Percentiles rank a stretch among this genome's conserved stretches.
Evolutionary conservation across 176 grass and related monocot genomes (phyloP).

Genomic region (Puya raimondii): DNA sequence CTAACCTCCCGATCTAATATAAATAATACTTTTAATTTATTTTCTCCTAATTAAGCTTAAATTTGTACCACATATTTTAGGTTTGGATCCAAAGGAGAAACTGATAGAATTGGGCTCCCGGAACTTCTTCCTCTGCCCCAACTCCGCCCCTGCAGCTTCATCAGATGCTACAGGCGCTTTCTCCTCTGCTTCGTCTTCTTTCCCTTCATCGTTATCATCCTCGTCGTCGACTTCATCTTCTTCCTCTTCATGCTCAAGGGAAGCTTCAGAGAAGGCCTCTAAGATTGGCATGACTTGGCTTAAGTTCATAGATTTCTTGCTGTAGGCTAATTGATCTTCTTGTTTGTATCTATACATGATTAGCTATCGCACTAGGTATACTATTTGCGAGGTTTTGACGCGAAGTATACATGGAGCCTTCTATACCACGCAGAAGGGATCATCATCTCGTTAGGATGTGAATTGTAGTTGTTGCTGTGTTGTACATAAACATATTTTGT

Average conservation of each 20-base stretch:
- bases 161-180: conserved; percentile 11
- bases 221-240: neutral
- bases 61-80: conserved; percentile 16
- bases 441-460: too few relatives aligned
- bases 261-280: conserved; percentile 13
- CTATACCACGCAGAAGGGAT: too few relatives aligned
- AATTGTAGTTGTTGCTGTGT: too few relatives aligned
- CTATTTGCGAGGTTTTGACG: too few relatives aligned
- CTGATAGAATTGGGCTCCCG: conserved; percentile 68
- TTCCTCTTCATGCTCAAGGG: conserved; percentile 11
- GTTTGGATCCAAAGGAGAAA: conserved; percentile 57
- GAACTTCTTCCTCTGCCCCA: conserved; percentile 90
- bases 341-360: neutral
- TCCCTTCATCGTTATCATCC: too few relatives aligned
- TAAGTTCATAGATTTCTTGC: conserved; percentile 42
- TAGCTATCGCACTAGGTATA: too few relatives aligned
- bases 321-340: neutral
- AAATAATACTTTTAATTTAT: neutral
- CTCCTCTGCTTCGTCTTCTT: conserved; percentile 24
- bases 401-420: too few relatives aligned
- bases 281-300: conserved; percentile 21
- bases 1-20: neutral
- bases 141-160: conserved; percentile 1
- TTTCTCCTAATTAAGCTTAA: neutral
- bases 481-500: too few relatives aligned